Conservation (phyloP, 495 filamentous ascomycete species). For the Penicillium coffeae region DNA sequence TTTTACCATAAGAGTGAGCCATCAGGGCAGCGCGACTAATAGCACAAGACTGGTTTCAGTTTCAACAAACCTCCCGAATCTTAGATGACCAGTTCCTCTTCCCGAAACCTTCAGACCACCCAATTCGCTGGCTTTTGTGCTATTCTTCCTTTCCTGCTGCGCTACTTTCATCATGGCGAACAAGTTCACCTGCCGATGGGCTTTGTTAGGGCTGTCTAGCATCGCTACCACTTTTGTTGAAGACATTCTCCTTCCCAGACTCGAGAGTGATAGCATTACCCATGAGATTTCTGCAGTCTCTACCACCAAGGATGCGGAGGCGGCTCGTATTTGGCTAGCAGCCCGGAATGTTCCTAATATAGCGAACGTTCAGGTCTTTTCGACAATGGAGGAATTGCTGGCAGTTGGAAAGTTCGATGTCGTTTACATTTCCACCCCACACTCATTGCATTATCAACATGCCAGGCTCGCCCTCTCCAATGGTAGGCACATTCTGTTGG, state of each 20-base stretch:
- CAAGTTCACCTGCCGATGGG: conserved; percentile 10
- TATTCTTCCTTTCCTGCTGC: no score
- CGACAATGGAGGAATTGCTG: conserved; percentile 3
- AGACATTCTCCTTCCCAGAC: conserved; percentile 4
- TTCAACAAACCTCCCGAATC: no score
- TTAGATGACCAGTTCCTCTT: no score
- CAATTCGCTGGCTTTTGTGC: no score
- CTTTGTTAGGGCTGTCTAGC: conserved; percentile 3
- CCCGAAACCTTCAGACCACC: no score
- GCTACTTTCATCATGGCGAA: conserved; percentile 4
- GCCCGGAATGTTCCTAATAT: conserved; percentile 3
- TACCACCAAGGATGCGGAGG: conserved; percentile 1
- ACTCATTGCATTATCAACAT: conserved; percentile 5
- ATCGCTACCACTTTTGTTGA: conserved; percentile 5
- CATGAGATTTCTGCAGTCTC: conserved; percentile 6
- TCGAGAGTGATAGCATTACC: conserved; percentile 1
- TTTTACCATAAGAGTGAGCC: no score
- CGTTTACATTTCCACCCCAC: conserved; percentile 11
- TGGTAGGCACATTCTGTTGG: conserved; percentile 5
- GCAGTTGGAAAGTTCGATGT: conserved; percentile 5
- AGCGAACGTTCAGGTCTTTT: conserved; percentile 1
- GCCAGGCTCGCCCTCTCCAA: not conserved
- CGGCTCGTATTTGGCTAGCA: conserved; percentile 2
- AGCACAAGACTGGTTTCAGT: no score
- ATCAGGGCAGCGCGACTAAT: no score